These are phyloP conservation scores for Venturia oleaginea DNA, from an alignment of 2,329 filamentous ascomycete genomes.

Conservation along the genomic window DNA sequence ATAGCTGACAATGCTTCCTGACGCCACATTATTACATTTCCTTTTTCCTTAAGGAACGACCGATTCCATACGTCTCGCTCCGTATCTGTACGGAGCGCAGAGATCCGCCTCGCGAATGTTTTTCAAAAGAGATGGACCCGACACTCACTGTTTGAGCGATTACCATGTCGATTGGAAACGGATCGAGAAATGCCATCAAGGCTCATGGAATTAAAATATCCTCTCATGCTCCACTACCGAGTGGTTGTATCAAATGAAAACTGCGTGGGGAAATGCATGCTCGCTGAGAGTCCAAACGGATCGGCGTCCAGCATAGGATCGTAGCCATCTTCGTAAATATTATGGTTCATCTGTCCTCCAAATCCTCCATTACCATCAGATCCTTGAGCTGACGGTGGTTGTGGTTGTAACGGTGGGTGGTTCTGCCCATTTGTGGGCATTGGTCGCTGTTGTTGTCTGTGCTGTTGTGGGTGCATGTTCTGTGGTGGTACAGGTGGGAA, in stretches of 20 bases:
- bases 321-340: conserved; percentile 38
- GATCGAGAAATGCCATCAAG: neutral
- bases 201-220: neutral
- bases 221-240: neutral
- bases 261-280: conserved; percentile 87
- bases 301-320: conserved; percentile 88
- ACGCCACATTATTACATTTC: neutral
- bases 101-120: neutral
- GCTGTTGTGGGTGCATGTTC: conserved; percentile 21
- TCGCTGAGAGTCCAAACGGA: conserved; percentile 85
- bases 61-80: neutral
- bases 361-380: conserved; percentile 13
- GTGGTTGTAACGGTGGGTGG: conserved; percentile 18
- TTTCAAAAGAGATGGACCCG: neutral
- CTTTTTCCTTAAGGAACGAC: neutral
- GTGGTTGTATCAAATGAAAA: conserved; percentile 54
- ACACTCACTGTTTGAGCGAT: too few relatives aligned
- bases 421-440: conserved; percentile 19
- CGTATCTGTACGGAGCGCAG: neutral
- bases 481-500: conserved; percentile 26
- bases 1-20: neutral
- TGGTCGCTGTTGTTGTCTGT: conserved; percentile 28
- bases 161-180: neutral
- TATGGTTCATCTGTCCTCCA: conserved; percentile 8
- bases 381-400: conserved; percentile 13